Evolutionary conservation across 192 early-diverging fungal genomes (phyloP).

Genomic region (Pilaira anomala): DNA sequence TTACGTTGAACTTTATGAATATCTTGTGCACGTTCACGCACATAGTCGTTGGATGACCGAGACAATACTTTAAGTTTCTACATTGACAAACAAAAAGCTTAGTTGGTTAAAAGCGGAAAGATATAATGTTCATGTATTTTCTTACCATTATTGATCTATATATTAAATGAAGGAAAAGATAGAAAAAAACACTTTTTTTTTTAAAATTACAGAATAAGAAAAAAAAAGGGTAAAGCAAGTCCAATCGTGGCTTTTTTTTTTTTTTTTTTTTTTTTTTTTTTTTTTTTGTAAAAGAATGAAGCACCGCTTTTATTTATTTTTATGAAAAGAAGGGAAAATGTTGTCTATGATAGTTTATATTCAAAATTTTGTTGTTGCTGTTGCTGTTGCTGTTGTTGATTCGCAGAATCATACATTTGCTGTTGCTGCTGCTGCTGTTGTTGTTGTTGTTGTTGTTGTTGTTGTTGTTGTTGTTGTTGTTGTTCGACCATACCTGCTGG

Average conservation of each 20-base stretch:
- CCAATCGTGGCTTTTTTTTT: neutral
- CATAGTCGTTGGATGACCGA: conserved; percentile 72
- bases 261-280: too few relatives aligned
- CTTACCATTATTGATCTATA: conserved; percentile 4
- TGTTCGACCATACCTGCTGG: conserved; percentile 22
- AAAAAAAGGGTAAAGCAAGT: conserved; percentile 21
- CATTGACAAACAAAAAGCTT: too few relatives aligned
- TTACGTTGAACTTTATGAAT: conserved; percentile 88
- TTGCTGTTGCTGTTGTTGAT: conserved; percentile 4
- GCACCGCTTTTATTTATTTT: neutral
- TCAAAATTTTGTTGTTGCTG: neutral
- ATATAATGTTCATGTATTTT: too few relatives aligned
- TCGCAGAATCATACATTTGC: conserved; percentile 4
- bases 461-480: conserved; percentile 7
- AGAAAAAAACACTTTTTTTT: too few relatives aligned
- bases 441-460: conserved; percentile 11
- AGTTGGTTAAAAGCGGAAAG: too few relatives aligned
- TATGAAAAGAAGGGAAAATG: neutral
- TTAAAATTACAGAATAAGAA: too few relatives aligned
- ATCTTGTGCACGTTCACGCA: conserved; percentile 80
- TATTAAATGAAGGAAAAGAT: neutral
- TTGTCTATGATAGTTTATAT: neutral
- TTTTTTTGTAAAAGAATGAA: too few relatives aligned
- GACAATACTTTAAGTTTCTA: conserved; percentile 96
- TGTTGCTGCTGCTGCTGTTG: conserved; percentile 3